Conservation (phyloP, 1,284 basidiomycete species). For the Gomphus sp. region DNA sequence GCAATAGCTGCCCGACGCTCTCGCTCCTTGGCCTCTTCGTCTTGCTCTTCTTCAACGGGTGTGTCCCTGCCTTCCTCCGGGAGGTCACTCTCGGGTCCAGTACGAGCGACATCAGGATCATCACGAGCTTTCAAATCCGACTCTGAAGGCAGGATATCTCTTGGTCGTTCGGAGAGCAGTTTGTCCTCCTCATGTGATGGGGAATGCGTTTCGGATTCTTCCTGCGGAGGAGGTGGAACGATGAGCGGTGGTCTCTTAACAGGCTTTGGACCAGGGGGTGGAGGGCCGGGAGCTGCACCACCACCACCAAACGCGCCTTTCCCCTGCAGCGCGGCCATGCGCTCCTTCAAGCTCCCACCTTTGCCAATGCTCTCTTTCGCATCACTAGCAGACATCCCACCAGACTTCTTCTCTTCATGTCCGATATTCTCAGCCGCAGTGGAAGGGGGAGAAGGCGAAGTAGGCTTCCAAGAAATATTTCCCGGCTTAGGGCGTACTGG, state of each 20-base stretch:
- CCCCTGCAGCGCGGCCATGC: conserved; percentile 86
- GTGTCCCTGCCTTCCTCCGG: conserved; percentile 22
- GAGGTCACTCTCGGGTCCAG: conserved; percentile 10
- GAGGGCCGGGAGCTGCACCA: conserved; percentile 25
- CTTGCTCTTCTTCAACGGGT: conserved; percentile 30
- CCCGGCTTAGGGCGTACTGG: conserved; percentile 61
- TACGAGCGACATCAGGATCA: conserved; percentile 15
- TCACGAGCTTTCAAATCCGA: neutral
- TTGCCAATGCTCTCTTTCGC: conserved; percentile 71
- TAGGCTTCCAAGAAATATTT: conserved; percentile 59
- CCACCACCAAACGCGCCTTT: conserved; percentile 61
- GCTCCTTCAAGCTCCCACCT: conserved; percentile 74
- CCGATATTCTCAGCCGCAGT: conserved; percentile 12
- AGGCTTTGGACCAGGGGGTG: conserved; percentile 38
- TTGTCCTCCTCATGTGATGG: conserved; percentile 15
- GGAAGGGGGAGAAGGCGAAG: conserved; percentile 43
- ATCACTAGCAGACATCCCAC: conserved; percentile 72
- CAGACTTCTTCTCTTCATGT: conserved; percentile 19
- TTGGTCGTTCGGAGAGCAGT: conserved; percentile 13
- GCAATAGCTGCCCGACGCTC: conserved; percentile 75
- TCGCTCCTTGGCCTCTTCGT: conserved; percentile 70
- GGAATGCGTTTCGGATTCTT: conserved; percentile 26
- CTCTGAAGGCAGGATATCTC: neutral
- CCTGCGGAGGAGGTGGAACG: conserved; percentile 29
- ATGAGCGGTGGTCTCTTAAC: conserved; percentile 35